Conservation (phyloP, 192 early-diverging fungal genomes). For the Coemansia guatemalensis region DNA sequence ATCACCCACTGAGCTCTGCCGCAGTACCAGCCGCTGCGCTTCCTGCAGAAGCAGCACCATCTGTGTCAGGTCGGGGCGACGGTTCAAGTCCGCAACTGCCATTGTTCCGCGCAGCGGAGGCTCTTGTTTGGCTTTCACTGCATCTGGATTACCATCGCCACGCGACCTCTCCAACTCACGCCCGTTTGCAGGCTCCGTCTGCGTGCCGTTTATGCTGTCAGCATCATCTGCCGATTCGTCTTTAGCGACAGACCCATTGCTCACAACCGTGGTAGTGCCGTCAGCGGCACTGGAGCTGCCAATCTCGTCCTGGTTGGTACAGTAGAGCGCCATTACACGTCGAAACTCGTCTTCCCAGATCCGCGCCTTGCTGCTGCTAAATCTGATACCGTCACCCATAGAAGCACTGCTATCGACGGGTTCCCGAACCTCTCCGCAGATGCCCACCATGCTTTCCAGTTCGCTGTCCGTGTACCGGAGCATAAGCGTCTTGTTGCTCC, state of each 20-base stretch:
- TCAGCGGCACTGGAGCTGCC: slow-evolving; percentile 11
- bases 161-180: not conserved
- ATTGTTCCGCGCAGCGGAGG: slow-evolving; percentile 20
- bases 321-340: slow-evolving; percentile 40
- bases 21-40: slow-evolving; percentile 44
- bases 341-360: slow-evolving; percentile 53
- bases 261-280: slow-evolving; percentile 10
- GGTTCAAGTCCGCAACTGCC: slow-evolving; percentile 23
- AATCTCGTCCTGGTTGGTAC: not conserved
- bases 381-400: not conserved
- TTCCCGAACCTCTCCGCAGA: slow-evolving; percentile 7
- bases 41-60: slow-evolving; percentile 50
- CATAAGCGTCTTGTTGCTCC: slow-evolving; percentile 37
- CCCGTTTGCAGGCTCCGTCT: slow-evolving; percentile 3
- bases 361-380: slow-evolving; percentile 21
- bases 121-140: not conserved
- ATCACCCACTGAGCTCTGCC: not conserved
- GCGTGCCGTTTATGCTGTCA: slow-evolving; percentile 10
- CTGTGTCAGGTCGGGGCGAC: slow-evolving; percentile 42
- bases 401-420: not conserved
- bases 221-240: slow-evolving; percentile 13
- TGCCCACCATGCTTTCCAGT: slow-evolving; percentile 39
- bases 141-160: not conserved
- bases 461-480: slow-evolving; percentile 56
- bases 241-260: slow-evolving; percentile 2